These are phyloP conservation scores for Pleurotus tuber-regium DNA, from an alignment of 768 basidiomycete species.

Conservation along the genomic window DNA sequence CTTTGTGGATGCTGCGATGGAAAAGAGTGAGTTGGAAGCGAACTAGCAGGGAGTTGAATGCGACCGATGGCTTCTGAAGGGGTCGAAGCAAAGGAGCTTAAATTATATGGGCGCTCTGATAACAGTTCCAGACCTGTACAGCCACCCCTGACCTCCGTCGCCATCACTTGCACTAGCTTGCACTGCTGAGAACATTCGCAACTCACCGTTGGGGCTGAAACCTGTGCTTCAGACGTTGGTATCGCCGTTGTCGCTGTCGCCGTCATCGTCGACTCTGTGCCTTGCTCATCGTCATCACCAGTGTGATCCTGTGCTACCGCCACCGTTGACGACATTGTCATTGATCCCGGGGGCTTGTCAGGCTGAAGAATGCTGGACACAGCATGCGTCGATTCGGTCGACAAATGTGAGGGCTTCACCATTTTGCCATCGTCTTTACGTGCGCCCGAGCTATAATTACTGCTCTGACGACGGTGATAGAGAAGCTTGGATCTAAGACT, in stretches of 20 bases:
- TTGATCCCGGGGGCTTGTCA: not conserved
- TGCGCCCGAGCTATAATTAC: not conserved
- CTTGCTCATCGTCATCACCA: not conserved
- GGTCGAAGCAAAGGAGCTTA: not conserved
- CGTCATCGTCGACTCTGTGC: not conserved
- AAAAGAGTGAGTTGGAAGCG: conserved; percentile 2
- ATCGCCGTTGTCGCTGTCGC: not conserved
- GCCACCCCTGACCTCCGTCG: conserved; percentile 2
- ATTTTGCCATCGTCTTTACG: not conserved
- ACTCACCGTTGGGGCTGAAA: conserved; percentile 7
- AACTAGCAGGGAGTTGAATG: not conserved
- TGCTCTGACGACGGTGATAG: not conserved
- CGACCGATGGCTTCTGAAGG: not conserved
- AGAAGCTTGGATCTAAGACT: not conserved
- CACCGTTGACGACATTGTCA: conserved; percentile 2
- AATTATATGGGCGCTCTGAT: conserved; percentile 10
- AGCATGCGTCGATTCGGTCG: not conserved
- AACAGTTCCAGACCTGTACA: conserved; percentile 8
- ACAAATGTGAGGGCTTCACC: not conserved
- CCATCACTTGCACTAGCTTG: not conserved
- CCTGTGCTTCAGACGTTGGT: not conserved
- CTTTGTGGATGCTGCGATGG: conserved; percentile 11
- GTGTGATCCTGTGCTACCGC: conserved; percentile 8
- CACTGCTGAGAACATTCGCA: not conserved
- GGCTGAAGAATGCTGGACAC: not conserved